Conservation (phyloP, 768 basidiomycete genomes). For the Suillus alpinus region DNA sequence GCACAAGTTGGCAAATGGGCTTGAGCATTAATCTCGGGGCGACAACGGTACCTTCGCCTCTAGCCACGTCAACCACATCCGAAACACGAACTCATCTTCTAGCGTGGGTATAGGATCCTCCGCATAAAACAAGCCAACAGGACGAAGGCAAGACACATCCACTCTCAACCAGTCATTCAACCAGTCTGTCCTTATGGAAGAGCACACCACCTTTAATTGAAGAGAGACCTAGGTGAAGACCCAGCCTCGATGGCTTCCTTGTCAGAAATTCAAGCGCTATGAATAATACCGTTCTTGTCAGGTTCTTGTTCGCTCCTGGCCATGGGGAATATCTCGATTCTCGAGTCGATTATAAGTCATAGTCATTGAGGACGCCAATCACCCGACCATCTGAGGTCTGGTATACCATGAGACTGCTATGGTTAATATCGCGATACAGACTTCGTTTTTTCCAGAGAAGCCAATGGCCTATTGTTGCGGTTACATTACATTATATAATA, state of each 20-base stretch:
- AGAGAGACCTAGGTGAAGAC: background rate
- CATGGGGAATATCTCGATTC: conserved; percentile 2
- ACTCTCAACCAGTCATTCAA: background rate
- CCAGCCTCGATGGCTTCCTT: conserved; percentile 8
- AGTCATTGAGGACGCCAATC: conserved; percentile 28
- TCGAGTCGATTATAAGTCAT: conserved; percentile 21
- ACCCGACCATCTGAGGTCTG: background rate
- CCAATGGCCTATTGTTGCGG: background rate
- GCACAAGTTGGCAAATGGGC: no score
- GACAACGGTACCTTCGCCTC: no score
- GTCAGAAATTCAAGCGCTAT: conserved; percentile 30
- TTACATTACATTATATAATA: background rate
- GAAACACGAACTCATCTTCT: no score
- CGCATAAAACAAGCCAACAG: no score
- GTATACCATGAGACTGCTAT: background rate
- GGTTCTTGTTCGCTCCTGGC: conserved; percentile 22
- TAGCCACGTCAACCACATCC: no score
- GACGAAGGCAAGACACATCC: background rate
- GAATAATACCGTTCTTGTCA: conserved; percentile 30
- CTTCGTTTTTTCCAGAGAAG: background rate
- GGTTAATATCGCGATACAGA: background rate
- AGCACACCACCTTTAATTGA: background rate
- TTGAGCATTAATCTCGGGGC: no score
- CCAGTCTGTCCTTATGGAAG: background rate
- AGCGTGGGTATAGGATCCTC: no score